These are phyloP conservation scores for Andrographis paniculata DNA, from an alignment of 305 asterid species.

Conservation along the genomic window DNA sequence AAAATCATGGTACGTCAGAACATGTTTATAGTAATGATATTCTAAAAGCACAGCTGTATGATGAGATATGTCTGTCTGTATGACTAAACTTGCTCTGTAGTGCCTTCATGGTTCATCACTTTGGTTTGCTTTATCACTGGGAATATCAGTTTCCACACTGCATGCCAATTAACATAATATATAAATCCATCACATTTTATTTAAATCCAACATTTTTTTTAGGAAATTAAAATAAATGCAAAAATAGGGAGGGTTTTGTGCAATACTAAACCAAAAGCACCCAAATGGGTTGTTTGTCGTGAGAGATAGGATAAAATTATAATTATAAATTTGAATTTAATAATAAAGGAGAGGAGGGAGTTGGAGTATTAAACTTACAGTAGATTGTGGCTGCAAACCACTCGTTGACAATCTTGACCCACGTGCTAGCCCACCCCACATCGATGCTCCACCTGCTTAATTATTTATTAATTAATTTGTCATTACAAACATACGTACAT, in stretches of 20 bases:
- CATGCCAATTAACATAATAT: slow-evolving; percentile 3
- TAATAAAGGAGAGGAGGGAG: no score
- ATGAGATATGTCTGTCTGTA: slow-evolving; percentile 17
- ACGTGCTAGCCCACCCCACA: slow-evolving; percentile 91
- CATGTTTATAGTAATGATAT: no score
- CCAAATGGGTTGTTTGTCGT: background rate
- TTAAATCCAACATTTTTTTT: no score
- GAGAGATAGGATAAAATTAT: no score
- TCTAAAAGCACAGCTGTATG: background rate
- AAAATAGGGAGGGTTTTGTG: background rate
- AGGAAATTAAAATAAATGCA: no score
- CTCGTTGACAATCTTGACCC: slow-evolving; percentile 87
- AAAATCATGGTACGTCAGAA: no score
- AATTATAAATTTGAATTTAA: no score
- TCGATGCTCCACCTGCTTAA: slow-evolving; percentile 81
- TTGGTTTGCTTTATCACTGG: slow-evolving; percentile 51
- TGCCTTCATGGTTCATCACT: slow-evolving; percentile 47
- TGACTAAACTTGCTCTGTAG: slow-evolving; percentile 20
- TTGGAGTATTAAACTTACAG: slow-evolving; percentile 30
- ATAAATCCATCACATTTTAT: no score
- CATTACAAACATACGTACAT: no score
- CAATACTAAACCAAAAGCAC: no score
- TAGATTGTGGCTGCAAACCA: slow-evolving; percentile 93
- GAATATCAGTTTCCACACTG: slow-evolving; percentile 91
- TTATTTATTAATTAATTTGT: no score